Base-by-base conservation (phyloP, 2,329 filamentous ascomycete species). In the Ophiostoma quercus region DNA sequence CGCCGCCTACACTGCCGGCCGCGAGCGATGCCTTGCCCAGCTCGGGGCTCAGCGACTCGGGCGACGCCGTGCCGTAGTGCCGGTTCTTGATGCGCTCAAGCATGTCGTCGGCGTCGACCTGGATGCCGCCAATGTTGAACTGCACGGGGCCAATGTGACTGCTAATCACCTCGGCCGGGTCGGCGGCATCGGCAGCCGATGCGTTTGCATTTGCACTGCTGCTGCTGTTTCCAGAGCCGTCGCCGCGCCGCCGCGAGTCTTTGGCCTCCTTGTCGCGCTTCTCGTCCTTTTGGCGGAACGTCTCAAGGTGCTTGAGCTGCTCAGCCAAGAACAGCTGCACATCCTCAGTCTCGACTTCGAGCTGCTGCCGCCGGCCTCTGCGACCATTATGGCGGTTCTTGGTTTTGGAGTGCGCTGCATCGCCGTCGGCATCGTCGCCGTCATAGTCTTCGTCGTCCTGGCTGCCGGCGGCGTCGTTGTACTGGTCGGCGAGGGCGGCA, bases 121-220 rank as follows among this genome's bases (percentile, higher is more conserved):
- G 93, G 73, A 99, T 97, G 68, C 95, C 95, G 60, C 95, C 95
- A 85, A 99, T 95, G 78, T 99, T 99, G 82, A 98, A 97, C 77
- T 97, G 93, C 73, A 97, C 93, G 0, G 94, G 93, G 0, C 94
- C 94, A 76, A 97, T 96, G 75, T 96, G 93, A 76, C 94, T 91
- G 74, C 88, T 89, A 69, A 74, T 73, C 86, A 82, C 73, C 80
- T 82, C 72, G 11, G 74, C 75, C 67, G 76, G 75, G 39, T 76
- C 75, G 70, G 75, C 75, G 8, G 60, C 16, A 16, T 65, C 62
- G 8, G 29, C 14, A 19, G 60, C 6, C 16, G 32, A 37, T 19
- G 29, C 32, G 16, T 39, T 34, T 32, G 37, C 37, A 29, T 37
- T 34, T 29, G 14, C 25, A 22, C 9, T 60, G 54, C 54, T 60